These are phyloP conservation scores for Diaporthe sp. DNA, from an alignment of 2,329 filamentous ascomycete species.

Conservation along the genomic window DNA sequence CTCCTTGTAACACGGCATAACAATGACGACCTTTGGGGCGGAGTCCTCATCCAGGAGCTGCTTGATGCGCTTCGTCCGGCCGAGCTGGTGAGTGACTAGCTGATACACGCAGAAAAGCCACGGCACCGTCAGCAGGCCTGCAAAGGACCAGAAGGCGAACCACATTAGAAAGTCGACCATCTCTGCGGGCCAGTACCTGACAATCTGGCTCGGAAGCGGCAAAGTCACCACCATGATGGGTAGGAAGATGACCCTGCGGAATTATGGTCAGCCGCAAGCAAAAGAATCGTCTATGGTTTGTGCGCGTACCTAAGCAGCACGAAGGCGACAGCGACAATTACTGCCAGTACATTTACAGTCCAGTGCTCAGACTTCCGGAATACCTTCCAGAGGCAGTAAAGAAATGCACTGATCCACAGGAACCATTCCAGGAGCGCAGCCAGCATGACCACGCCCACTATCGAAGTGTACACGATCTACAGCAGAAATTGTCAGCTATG, in stretches of 20 bases:
- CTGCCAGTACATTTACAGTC: constrained; percentile 82
- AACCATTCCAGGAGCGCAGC: constrained; percentile 93
- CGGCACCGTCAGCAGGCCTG: constrained; percentile 84
- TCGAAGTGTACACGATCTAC: constrained; percentile 86
- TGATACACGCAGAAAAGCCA: constrained; percentile 96
- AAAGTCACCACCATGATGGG: constrained; percentile 95
- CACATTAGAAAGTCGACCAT: constrained; percentile 85
- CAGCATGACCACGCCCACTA: constrained; percentile 85
- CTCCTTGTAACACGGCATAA: constrained; percentile 98
- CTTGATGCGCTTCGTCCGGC: constrained; percentile 85
- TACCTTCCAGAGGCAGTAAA: constrained; percentile 91
- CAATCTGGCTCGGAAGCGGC: constrained; percentile 80
- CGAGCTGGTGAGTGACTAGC: constrained; percentile 87
- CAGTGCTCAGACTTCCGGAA: constrained; percentile 91
- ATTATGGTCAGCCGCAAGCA: constrained; percentile 1
- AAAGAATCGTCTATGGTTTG: background rate
- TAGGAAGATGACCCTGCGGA: constrained; percentile 80
- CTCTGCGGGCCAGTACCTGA: constrained; percentile 75
- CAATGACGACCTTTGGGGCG: constrained; percentile 93
- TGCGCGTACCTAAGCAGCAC: constrained; percentile 75
- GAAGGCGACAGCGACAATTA: constrained; percentile 81
- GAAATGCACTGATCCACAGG: constrained; percentile 91
- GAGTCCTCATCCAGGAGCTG: constrained; percentile 85
- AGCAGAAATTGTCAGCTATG: constrained; percentile 38
- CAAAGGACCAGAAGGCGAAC: constrained; percentile 97